A percentile compares a stretch with the other conserved stretches of the same genome.
These are phyloP conservation scores for Strombidium stylifer DNA, from an alignment of 73 alveolate species.

Conservation along the genomic window DNA sequence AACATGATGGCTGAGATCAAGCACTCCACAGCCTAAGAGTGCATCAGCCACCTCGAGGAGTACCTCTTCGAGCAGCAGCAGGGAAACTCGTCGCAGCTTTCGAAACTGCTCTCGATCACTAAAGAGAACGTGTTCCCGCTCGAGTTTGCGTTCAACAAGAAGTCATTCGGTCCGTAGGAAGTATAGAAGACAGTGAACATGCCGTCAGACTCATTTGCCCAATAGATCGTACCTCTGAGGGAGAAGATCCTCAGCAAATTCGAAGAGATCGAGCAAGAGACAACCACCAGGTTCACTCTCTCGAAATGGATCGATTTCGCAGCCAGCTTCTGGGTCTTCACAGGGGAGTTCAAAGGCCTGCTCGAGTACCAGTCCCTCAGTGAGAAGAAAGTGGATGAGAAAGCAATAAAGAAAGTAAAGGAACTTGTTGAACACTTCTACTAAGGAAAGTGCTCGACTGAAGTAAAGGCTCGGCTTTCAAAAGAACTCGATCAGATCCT, in stretches of 20 bases:
- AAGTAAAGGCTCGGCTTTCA: neutral
- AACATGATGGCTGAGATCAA: conserved; percentile 16
- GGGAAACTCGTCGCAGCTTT: neutral
- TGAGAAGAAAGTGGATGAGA: conserved; percentile 6
- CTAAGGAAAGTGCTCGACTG: neutral
- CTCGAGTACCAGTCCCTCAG: neutral
- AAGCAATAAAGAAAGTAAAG: neutral
- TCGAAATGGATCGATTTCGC: conserved; percentile 18
- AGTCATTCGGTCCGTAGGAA: neutral
- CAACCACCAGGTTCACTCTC: neutral
- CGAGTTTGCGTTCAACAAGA: conserved; percentile 26
- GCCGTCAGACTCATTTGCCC: conserved; percentile 4
- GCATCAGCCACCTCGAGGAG: neutral
- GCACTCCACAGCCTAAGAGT: neutral
- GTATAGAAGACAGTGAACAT: neutral
- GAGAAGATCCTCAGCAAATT: neutral
- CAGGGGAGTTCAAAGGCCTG: neutral
- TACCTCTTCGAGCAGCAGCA: neutral
- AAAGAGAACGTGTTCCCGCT: conserved; percentile 13
- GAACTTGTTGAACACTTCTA: neutral
- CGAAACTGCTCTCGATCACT: neutral
- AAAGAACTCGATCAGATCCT: neutral
- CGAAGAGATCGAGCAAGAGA: neutral
- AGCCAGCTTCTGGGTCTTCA: conserved; percentile 1
- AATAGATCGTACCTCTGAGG: neutral